Conservation (phyloP, 345 rosid species). For the Camelina sativa region DNA sequence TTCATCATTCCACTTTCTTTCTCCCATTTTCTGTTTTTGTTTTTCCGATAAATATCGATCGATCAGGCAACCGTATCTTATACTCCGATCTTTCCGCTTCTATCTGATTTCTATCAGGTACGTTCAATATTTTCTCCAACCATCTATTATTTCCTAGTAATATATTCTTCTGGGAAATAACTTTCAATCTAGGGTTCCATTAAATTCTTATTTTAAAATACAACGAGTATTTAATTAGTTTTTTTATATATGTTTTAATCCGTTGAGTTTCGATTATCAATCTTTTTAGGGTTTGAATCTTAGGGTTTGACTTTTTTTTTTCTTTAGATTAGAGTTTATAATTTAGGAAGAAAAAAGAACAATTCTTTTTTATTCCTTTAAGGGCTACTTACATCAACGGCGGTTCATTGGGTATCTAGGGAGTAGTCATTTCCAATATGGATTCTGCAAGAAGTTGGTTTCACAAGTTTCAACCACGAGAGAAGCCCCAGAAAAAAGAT, state of each 20-base stretch:
- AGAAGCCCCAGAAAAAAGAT: constrained; percentile 54
- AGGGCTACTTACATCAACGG: too few relatives aligned
- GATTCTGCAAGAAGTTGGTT: constrained; percentile 82
- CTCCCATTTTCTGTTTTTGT: neutral
- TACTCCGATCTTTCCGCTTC: constrained; percentile 29
- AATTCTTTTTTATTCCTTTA: too few relatives aligned
- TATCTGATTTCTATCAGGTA: constrained; percentile 29
- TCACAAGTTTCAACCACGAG: constrained; percentile 67
- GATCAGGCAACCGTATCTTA: constrained; percentile 20
- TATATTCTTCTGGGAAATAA: neutral
- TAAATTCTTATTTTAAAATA: neutral
- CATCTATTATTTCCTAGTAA: neutral
- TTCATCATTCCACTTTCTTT: neutral
- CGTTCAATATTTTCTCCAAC: neutral
- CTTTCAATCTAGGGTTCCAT: constrained; percentile 12
- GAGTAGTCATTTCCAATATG: too few relatives aligned
- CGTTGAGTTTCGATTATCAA: neutral
- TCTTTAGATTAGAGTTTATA: neutral
- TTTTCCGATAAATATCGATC: neutral
- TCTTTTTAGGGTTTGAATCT: neutral
- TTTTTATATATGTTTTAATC: neutral
- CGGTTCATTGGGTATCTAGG: too few relatives aligned
- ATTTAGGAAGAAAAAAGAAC: neutral
- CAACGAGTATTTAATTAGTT: too few relatives aligned
- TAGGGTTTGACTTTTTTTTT: neutral